Percentiles rank a stretch among this genome's conserved stretches.
phyloP scores from a whole-genome alignment of 2,329 filamentous ascomycete species.

The Amesomyces nigricolor region DNA sequence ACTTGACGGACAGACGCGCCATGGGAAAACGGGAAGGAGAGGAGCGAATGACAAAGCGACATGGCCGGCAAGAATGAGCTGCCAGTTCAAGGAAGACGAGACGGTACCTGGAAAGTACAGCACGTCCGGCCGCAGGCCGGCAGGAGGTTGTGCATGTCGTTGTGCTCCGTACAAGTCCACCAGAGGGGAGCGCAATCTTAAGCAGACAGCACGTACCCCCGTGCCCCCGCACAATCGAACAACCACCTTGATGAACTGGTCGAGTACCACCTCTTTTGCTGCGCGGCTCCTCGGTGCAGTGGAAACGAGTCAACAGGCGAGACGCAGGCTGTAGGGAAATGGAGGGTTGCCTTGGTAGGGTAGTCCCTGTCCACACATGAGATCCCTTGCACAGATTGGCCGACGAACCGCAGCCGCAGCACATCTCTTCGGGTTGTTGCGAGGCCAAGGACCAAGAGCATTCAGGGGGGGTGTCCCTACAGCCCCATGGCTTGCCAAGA shows the following conservation, averaged over 20 bases:
- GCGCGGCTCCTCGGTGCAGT: conserved; percentile 14
- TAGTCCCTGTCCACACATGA: conserved; percentile 11
- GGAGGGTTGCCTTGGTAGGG: conserved; percentile 1
- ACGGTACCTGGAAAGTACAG: conserved; percentile 19
- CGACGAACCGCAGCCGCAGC: conserved; percentile 3
- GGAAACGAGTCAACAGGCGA: conserved; percentile 15
- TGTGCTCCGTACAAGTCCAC: conserved; percentile 8
- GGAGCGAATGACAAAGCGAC: conserved; percentile 16
- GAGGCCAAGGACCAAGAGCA: conserved; percentile 10
- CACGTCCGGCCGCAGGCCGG: conserved; percentile 15
- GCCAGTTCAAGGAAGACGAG: conserved; percentile 7
- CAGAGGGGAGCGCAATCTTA: conserved; percentile 14
- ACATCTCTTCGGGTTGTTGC: not conserved
- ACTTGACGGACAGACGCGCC: conserved; percentile 13
- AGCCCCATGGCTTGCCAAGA: conserved; percentile 7
- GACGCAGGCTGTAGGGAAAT: conserved; percentile 9
- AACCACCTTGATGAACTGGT: conserved; percentile 5
- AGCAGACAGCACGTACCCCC: conserved; percentile 10
- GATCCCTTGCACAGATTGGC: conserved; percentile 2
- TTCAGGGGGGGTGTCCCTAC: conserved; percentile 15
- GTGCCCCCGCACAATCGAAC: conserved; percentile 11
- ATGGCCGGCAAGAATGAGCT: conserved; percentile 8
- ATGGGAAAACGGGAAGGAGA: conserved; percentile 4
- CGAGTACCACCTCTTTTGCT: conserved; percentile 8
- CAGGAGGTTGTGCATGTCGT: conserved; percentile 13